phyloP scores from a whole-genome alignment of 2,329 filamentous ascomycete genomes.

The Epichloe gansuensis region DNA sequence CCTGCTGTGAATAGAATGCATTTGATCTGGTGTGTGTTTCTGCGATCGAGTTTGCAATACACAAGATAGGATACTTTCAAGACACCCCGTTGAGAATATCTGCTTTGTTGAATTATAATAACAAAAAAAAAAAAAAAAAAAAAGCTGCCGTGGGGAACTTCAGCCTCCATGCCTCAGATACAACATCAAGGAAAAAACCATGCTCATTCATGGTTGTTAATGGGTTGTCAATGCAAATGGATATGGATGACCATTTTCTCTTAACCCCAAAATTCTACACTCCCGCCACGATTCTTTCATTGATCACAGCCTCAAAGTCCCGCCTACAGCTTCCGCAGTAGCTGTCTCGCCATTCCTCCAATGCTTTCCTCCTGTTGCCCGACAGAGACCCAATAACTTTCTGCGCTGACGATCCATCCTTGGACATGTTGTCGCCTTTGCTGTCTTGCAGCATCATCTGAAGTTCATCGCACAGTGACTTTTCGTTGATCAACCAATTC shows the following conservation, averaged over 20 bases:
- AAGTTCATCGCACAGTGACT: slow-evolving; percentile 56
- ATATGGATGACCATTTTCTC: background rate
- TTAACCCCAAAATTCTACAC: slow-evolving; percentile 2
- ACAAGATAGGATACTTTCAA: too few relatives aligned
- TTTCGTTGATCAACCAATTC: slow-evolving; percentile 77
- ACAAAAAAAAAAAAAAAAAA: too few relatives aligned
- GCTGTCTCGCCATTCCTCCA: slow-evolving; percentile 36
- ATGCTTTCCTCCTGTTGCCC: slow-evolving; percentile 19
- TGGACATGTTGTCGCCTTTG: slow-evolving; percentile 8
- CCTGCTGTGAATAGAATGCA: too few relatives aligned
- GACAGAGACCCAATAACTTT: slow-evolving; percentile 20
- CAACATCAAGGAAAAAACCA: background rate
- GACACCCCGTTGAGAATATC: too few relatives aligned
- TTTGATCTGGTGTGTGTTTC: too few relatives aligned
- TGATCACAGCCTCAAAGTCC: slow-evolving; percentile 26
- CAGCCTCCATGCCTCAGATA: background rate
- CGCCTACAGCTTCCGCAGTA: slow-evolving; percentile 44
- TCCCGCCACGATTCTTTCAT: slow-evolving; percentile 16
- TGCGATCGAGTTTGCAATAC: too few relatives aligned
- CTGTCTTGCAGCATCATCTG: slow-evolving; percentile 28
- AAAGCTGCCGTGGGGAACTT: too few relatives aligned
- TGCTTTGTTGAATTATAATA: too few relatives aligned
- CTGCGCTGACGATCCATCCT: slow-evolving; percentile 15
- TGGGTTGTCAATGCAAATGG: background rate
- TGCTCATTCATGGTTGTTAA: background rate